phyloP scores from a whole-genome alignment of 2,329 filamentous ascomycete species.

The Paraconiothyrium brasiliense region DNA sequence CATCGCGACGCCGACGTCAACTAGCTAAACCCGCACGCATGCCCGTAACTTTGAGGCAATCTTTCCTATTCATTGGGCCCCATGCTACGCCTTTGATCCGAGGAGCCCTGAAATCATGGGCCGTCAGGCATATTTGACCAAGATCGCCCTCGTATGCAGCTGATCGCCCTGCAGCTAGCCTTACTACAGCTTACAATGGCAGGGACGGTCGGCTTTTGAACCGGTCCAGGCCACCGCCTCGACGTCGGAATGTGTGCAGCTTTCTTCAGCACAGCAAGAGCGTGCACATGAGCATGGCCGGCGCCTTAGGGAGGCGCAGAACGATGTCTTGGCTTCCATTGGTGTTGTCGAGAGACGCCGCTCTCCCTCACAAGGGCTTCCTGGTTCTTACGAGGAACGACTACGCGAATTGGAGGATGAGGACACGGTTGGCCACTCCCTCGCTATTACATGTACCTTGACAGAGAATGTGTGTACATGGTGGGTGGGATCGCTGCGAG shows the following conservation, averaged over 20 bases:
- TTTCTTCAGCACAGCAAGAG: conserved; percentile 35
- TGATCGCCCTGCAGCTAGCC: conserved; percentile 4
- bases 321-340: conserved; percentile 58
- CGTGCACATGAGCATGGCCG: conserved; percentile 51
- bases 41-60: not conserved
- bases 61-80: not conserved
- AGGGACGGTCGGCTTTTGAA: conserved; percentile 55
- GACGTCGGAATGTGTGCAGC: conserved; percentile 41
- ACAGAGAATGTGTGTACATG: conserved; percentile 43
- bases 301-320: conserved; percentile 56
- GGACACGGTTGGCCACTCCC: conserved; percentile 37
- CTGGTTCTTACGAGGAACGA: conserved; percentile 38
- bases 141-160: conserved; percentile 48
- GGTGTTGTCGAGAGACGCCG: conserved; percentile 56
- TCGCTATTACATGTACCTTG: conserved; percentile 36
- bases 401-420: conserved; percentile 43
- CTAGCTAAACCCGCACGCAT: not conserved
- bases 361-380: conserved; percentile 36
- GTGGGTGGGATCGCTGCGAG: conserved; percentile 46
- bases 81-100: not conserved
- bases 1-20: conserved; percentile 12
- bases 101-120: conserved; percentile 35
- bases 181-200: conserved; percentile 27
- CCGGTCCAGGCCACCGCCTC: conserved; percentile 36
- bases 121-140: conserved; percentile 49